phyloP scores from a whole-genome alignment of 1,284 basidiomycete genomes.

The Anthracocystis walkeri region DNA sequence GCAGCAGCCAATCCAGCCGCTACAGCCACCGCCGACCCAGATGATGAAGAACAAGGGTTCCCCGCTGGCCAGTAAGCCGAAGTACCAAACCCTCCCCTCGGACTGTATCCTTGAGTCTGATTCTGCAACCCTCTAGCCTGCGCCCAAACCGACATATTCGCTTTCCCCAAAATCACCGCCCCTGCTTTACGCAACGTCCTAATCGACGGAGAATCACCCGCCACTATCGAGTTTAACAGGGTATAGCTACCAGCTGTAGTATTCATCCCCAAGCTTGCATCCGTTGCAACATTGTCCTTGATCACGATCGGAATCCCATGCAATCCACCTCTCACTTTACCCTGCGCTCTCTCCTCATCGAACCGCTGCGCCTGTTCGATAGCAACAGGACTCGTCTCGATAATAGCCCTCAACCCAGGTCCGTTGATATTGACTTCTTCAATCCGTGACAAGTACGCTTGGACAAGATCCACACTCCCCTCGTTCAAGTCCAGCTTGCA shows the following conservation, averaged over 20 bases:
- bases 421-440: constrained; percentile 75
- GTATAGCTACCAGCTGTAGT: constrained; percentile 73
- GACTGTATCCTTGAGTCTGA: constrained; percentile 76
- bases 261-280: constrained; percentile 76
- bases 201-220: constrained; percentile 76
- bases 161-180: constrained; percentile 76
- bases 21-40: constrained; percentile 76
- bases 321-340: constrained; percentile 74
- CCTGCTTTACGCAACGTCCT: constrained; percentile 76
- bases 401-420: constrained; percentile 75
- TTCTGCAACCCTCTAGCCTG: constrained; percentile 73
- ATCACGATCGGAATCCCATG: constrained; percentile 80
- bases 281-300: constrained; percentile 79
- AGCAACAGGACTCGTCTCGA: constrained; percentile 77
- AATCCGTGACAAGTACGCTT: constrained; percentile 78
- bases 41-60: constrained; percentile 77
- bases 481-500: constrained; percentile 19
- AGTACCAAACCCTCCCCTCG: constrained; percentile 76
- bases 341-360: constrained; percentile 74
- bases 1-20: constrained; percentile 77
- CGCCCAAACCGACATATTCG: constrained; percentile 68
- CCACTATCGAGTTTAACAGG: constrained; percentile 73
- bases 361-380: constrained; percentile 70
- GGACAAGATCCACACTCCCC: constrained; percentile 31
- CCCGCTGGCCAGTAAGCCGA: constrained; percentile 76